Evolutionary conservation across 2,329 filamentous ascomycete species (phyloP).

Genomic region (Colletotrichum tropicicola): DNA sequence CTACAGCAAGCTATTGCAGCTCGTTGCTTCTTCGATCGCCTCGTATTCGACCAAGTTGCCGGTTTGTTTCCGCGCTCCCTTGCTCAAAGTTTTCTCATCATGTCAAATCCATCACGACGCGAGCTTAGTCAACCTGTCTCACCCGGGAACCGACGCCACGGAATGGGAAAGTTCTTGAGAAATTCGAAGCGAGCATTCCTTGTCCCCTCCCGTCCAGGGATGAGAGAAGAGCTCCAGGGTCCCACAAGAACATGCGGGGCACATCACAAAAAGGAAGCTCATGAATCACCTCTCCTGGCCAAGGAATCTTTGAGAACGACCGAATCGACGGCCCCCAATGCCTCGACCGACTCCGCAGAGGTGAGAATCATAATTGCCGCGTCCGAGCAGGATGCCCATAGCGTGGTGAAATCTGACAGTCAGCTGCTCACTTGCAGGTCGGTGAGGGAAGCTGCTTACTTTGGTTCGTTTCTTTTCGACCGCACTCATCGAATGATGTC

Average conservation of each 20-base stretch:
- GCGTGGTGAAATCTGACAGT: neutral
- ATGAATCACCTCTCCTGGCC: neutral
- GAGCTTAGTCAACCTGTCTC: slow-evolving; percentile 20
- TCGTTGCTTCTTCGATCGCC: neutral
- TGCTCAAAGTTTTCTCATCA: slow-evolving; percentile 4
- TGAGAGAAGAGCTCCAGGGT: neutral
- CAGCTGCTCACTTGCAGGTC: neutral
- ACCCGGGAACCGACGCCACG: slow-evolving; percentile 15
- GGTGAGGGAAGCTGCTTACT: neutral
- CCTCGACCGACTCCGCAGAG: no score
- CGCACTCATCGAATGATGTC: slow-evolving; percentile 3
- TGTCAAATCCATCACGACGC: neutral
- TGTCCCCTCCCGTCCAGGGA: neutral
- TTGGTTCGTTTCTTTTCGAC: slow-evolving; percentile 9
- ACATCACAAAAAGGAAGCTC: slow-evolving; percentile 9
- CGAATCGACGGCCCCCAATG: no score
- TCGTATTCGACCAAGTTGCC: neutral
- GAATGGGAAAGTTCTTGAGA: slow-evolving; percentile 24
- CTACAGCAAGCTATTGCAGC: neutral
- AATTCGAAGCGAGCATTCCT: slow-evolving; percentile 10
- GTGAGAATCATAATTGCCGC: neutral
- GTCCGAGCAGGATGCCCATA: neutral
- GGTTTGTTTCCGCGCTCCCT: slow-evolving; percentile 8
- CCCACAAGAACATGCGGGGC: slow-evolving; percentile 19
- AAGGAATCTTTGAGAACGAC: neutral